Conservation (phyloP, 768 basidiomycete species). For the Panellus pusillus region DNA sequence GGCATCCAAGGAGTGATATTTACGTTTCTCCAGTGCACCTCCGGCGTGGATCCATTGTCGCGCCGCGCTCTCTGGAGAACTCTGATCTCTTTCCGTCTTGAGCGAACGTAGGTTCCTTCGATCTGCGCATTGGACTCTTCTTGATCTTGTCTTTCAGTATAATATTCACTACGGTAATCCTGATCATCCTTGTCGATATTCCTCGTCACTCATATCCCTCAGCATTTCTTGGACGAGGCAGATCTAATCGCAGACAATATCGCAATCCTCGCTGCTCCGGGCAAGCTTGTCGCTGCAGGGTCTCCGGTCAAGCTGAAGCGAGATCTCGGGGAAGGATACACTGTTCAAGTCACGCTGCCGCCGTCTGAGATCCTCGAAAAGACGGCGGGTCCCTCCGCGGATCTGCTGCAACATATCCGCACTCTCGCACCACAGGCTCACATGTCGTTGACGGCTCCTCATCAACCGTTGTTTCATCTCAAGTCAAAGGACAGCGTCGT, state of each 20-base stretch:
- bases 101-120: constrained; percentile 39
- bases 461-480: constrained; percentile 54
- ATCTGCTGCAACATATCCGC: constrained; percentile 44
- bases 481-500: constrained; percentile 55
- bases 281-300: constrained; percentile 71
- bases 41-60: constrained; percentile 81
- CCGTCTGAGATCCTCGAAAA: constrained; percentile 27
- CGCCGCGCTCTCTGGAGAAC: constrained; percentile 77
- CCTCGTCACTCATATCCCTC: no score
- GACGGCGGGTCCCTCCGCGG: constrained; percentile 24
- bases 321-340: constrained; percentile 71
- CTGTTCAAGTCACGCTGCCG: constrained; percentile 53
- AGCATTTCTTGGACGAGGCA: constrained; percentile 46
- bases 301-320: constrained; percentile 75
- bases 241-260: constrained; percentile 77
- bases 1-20: neutral
- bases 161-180: constrained; percentile 60
- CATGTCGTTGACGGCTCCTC: constrained; percentile 41
- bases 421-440: constrained; percentile 46
- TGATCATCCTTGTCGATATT: no score
- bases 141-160: constrained; percentile 29
- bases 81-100: constrained; percentile 62
- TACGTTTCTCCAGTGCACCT: constrained; percentile 49
- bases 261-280: constrained; percentile 73
- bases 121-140: no score